These are phyloP conservation scores for Poteriospumella lacustris DNA, from an alignment of 108 stramenopile genomes.

Conservation along the genomic window DNA sequence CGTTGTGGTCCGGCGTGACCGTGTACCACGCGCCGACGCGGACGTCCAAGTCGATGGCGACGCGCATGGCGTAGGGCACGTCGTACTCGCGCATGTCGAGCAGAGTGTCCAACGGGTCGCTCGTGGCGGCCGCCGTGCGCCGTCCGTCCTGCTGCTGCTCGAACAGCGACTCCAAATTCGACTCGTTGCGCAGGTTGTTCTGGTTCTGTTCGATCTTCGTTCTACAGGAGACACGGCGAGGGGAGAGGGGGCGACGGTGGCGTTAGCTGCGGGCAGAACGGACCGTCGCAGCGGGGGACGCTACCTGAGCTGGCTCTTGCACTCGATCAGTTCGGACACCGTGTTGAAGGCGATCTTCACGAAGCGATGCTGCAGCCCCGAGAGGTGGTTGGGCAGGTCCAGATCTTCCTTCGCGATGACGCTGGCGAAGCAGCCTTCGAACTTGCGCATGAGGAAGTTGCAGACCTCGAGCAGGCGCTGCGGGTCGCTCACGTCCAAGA, in stretches of 20 bases:
- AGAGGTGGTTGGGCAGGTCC: conserved; percentile 61
- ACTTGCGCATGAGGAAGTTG: background rate
- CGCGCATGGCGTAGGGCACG: conserved; percentile 85
- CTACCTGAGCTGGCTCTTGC: conserved; percentile 25
- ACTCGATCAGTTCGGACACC: conserved; percentile 60
- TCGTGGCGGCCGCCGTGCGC: conserved; percentile 30
- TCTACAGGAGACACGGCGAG: background rate
- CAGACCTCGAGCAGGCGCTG: background rate
- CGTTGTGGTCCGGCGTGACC: conserved; percentile 64
- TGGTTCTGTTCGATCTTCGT: too few species aligned
- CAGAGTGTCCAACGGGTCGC: conserved; percentile 63
- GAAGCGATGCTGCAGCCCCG: conserved; percentile 51
- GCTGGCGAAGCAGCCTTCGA: conserved; percentile 28
- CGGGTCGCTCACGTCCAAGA: conserved; percentile 51
- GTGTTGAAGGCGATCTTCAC: conserved; percentile 63
- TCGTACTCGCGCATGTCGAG: conserved; percentile 91
- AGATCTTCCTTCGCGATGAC: conserved; percentile 58
- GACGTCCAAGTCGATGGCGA: conserved; percentile 78
- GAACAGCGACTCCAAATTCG: background rate
- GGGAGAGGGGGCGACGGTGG: background rate
- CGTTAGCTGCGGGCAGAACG: background rate
- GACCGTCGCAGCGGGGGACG: conserved; percentile 26
- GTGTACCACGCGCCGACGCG: conserved; percentile 94
- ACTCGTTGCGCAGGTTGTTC: background rate
- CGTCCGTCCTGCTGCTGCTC: background rate